Base-by-base conservation (phyloP, 176 grass and related monocot species). In the Luzula sylvatica region DNA sequence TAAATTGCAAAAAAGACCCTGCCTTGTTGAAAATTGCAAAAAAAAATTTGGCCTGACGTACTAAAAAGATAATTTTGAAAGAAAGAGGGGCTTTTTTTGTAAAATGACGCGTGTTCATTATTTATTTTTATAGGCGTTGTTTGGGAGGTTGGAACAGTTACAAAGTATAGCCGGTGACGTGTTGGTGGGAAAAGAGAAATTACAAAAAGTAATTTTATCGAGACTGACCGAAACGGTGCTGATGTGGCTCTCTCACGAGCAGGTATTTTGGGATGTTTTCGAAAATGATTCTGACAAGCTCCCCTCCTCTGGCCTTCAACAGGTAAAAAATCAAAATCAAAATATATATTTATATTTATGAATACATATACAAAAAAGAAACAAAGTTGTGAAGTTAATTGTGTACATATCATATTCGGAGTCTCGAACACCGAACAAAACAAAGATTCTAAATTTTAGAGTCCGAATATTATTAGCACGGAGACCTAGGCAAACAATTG, bases 221-320 rank as follows among this genome's bases (percentile, higher is more conserved):
- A 79, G 92, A 66, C 54, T 96, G 64, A 96, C 77, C 54, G 85
- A 96, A 72, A 89, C 85, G 2, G 92, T 96, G 38, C 65, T 86
- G 62, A 89, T 89, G 58, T 96, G 92, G 92, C 81, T 96, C 19
- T 89, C 84, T 43, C 56, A 96, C 38, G 84, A 96, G 52, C 80
- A 96, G 50, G 90, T 89, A 44, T 96, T 96, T 51, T 89, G 92
- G 92, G 78, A 82, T 20, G 77, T 89, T 40, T 96, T 89, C 57
- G 78, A 86, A 23, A 76, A 35, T 9, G 46, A 79, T 11, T 80
- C 73, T 5, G 58, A 60, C 26, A 70, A 86, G 58, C 78, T 96
- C 64, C 74, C 67, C 13, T 77, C 92, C 50, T 82, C 71, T 6
- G 85, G 85, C 42, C 20, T 96, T 38, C 92, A 90, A 55, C 92